phyloP scores from a whole-genome alignment of 1,139 yeast genomes.

The Meyerozyma sp. region DNA sequence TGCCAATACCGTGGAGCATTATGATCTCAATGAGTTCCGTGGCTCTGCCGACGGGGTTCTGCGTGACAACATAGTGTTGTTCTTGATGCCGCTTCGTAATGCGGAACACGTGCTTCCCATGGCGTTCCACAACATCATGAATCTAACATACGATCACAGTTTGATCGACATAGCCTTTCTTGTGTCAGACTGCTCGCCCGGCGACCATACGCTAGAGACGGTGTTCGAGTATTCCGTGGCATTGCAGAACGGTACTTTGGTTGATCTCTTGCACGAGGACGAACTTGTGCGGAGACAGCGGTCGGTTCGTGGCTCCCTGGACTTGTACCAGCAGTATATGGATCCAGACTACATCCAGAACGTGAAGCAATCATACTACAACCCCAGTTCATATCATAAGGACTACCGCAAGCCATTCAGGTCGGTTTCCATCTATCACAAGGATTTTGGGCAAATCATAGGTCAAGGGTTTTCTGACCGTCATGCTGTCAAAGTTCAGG shows the following conservation, averaged over 20 bases:
- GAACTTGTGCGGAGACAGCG: constrained; percentile 26
- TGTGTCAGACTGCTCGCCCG: constrained; percentile 77
- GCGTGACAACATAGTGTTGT: constrained; percentile 61
- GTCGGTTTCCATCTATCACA: constrained; percentile 67
- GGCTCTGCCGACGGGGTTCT: constrained; percentile 51
- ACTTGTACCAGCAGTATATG: constrained; percentile 66
- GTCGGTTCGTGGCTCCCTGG: constrained; percentile 46
- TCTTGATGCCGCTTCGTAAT: constrained; percentile 75
- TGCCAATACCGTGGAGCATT: constrained; percentile 44
- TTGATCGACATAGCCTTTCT: constrained; percentile 79
- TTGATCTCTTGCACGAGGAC: constrained; percentile 40
- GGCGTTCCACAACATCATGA: constrained; percentile 82
- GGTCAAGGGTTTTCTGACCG: constrained; percentile 89
- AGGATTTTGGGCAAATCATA: constrained; percentile 79
- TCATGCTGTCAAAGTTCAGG: constrained; percentile 87
- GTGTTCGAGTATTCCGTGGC: constrained; percentile 62
- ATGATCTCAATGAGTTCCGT: constrained; percentile 54
- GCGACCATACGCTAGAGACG: constrained; percentile 67
- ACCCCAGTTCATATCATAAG: constrained; percentile 50
- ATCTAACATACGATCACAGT: constrained; percentile 77
- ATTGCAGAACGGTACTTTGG: constrained; percentile 65
- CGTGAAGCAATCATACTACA: constrained; percentile 49
- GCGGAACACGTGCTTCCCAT: constrained; percentile 77
- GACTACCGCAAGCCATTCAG: constrained; percentile 70
- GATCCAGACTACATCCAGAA: constrained; percentile 55